Percentiles rank a stretch among this genome's conserved stretches.
Conservation (phyloP, 768 basidiomycete species). For the Tricholoma furcatifolium region DNA sequence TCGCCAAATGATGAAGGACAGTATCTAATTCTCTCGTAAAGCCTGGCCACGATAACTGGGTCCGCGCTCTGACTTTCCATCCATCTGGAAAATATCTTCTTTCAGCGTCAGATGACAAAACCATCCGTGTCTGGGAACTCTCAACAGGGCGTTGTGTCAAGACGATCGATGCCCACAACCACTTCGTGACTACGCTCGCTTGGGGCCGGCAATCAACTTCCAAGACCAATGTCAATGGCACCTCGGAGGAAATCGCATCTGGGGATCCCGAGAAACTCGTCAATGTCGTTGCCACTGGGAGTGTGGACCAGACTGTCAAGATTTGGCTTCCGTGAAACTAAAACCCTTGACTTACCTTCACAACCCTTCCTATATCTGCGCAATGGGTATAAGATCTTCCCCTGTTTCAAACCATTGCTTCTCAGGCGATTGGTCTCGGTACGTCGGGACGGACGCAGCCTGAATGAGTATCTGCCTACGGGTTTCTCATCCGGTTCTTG, state of each 20-base stretch:
- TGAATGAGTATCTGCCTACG: conserved; percentile 8
- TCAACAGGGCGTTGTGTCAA: conserved; percentile 82
- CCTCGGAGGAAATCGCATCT: conserved; percentile 18
- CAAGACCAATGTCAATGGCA: conserved; percentile 31
- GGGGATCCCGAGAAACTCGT: conserved; percentile 57
- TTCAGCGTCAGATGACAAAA: conserved; percentile 92
- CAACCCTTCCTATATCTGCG: background rate
- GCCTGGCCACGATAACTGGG: conserved; percentile 89
- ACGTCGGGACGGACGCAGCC: conserved; percentile 4
- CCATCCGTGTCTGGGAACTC: conserved; percentile 88
- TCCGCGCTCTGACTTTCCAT: conserved; percentile 85
- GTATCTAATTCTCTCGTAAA: conserved; percentile 22
- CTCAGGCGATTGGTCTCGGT: conserved; percentile 2
- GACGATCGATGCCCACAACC: conserved; percentile 83
- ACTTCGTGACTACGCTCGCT: conserved; percentile 77
- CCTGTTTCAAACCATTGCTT: background rate
- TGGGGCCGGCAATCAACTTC: conserved; percentile 69
- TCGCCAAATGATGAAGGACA: conserved; percentile 7
- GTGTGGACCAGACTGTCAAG: conserved; percentile 66
- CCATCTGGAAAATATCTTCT: conserved; percentile 86
- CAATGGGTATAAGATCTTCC: background rate
- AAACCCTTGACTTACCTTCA: background rate
- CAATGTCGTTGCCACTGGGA: conserved; percentile 69
- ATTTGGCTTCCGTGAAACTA: conserved; percentile 55
- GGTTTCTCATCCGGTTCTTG: conserved; percentile 8